Evolutionary conservation across 2,329 filamentous ascomycete species (phyloP), one percentile per base, ranked within the genome.

Genomic region (Curvularia sp.): DNA sequence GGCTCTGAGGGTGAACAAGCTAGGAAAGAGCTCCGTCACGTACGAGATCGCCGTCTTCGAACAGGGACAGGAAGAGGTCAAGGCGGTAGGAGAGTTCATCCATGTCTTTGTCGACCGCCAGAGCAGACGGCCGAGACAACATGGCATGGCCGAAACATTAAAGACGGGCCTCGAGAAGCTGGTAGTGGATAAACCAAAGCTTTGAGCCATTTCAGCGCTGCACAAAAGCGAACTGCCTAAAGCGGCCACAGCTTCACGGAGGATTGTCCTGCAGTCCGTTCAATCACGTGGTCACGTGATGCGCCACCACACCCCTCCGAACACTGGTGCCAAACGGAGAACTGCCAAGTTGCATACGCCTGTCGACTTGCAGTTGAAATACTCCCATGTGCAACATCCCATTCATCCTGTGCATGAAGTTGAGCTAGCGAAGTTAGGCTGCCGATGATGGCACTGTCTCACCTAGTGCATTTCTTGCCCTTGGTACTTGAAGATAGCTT

Each of bases 11-110:
- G 92, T 97, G 34, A 90, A 89, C 66, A 93, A 89, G 76, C 83
- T 98, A 7, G 93, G 93, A 3, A 90, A 87, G 66, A 92, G 91
- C 25, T 97, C 92, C 70, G 93, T 96, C 8, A 91, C 87, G 12
- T 98, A 97, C 72, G 94, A 98, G 74, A 86, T 96, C 57, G 95
- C 88, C 0, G 83, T 98, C 1, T 98, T 97, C 70, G 88, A 92
- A 73, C 83, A 86, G 59, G 91, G 89, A 0, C 80, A 88, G 2
- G 87, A 91, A 1, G 80, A 84, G 19, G 91, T 95, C 9, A 92
- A 90, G 73, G 92, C 92, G 10, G 92, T 97, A 0, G 93, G 93
- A 1, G 89, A 90, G 67, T 93, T 95, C 72, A 84, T 92, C 13
- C 93, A 97, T 74, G 92, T 97, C 10, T 96, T 94, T 79, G 90